Conservation (phyloP, 2,329 filamentous ascomycete genomes). For the Dichotomopilus funicola region DNA sequence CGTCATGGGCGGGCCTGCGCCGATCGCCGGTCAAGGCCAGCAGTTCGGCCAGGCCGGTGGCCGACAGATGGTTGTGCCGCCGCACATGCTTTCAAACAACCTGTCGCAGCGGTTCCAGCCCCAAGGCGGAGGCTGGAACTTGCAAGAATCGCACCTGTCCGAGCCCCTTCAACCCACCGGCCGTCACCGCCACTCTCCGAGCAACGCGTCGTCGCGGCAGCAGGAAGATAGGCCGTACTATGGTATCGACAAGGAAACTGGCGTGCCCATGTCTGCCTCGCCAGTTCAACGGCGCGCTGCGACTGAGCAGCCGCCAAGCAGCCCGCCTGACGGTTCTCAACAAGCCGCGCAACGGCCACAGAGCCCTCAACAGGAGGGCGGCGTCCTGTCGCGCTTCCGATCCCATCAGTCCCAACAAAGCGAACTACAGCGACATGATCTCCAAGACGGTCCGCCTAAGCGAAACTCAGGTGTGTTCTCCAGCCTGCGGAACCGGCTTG, state of each 20-base stretch:
- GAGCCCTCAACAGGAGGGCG: conserved; percentile 1
- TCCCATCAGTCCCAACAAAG: conserved; percentile 30
- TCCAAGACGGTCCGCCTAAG: conserved; percentile 32
- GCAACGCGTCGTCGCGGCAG: conserved; percentile 26
- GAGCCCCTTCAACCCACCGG: conserved; percentile 41
- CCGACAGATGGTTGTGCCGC: conserved; percentile 13
- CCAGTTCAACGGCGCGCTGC: conserved; percentile 35
- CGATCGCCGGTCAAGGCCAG: conserved; percentile 9
- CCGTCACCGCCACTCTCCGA: conserved; percentile 31
- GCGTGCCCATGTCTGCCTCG: conserved; percentile 21
- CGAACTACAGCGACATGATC: conserved; percentile 31
- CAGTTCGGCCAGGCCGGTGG: conserved; percentile 7
- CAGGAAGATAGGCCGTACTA: conserved; percentile 29
- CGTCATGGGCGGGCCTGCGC: conserved; percentile 11
- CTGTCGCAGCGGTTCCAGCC: conserved; percentile 38
- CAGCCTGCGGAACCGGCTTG: conserved; percentile 41
- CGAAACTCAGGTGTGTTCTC: conserved; percentile 45
- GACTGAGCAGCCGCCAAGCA: conserved; percentile 29
- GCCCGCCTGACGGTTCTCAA: neutral
- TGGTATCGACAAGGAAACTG: conserved; percentile 49
- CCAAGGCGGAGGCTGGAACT: conserved; percentile 43
- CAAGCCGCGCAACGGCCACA: neutral
- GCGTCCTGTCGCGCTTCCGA: conserved; percentile 33
- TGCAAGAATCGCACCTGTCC: conserved; percentile 48
- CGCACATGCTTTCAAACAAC: conserved; percentile 27